phyloP scores from a whole-genome alignment of 2,329 filamentous ascomycete genomes.

The Fusarium ramigenum region DNA sequence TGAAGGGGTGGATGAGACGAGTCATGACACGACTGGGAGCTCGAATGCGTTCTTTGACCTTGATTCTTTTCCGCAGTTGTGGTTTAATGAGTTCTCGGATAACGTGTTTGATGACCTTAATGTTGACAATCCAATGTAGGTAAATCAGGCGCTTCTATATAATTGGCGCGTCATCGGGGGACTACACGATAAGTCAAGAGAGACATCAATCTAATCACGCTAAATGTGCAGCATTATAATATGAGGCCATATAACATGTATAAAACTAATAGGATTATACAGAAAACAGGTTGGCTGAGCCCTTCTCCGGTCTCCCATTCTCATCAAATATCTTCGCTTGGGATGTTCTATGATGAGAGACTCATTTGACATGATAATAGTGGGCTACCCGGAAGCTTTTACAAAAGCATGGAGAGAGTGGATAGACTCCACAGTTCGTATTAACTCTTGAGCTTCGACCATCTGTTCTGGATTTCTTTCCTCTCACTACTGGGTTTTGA shows the following conservation, averaged over 20 bases:
- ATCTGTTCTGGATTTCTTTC: neutral
- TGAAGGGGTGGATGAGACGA: neutral
- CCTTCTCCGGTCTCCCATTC: too few species aligned
- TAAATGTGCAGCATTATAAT: accelerated
- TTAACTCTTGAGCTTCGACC: neutral
- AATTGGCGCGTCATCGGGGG: too few species aligned
- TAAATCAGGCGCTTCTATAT: too few species aligned
- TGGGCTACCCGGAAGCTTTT: neutral
- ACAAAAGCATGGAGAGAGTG: neutral
- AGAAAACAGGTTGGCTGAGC: neutral
- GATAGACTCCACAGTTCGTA: neutral
- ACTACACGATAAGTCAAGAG: accelerated
- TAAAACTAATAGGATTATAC: accelerated
- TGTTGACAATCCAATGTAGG: accelerated
- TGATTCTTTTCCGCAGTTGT: neutral
- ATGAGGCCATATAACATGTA: neutral
- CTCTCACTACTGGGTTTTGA: too few species aligned
- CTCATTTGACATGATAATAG: accelerated
- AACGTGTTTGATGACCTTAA: accelerated
- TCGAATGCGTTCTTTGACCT: neutral
- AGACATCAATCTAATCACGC: accelerated
- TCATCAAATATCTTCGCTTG: too few species aligned
- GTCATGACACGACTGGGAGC: neutral
- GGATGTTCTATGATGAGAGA: neutral
- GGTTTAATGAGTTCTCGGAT: neutral